phyloP scores from a whole-genome alignment of 2,329 filamentous ascomycete species.

The Bertia moriformis region DNA sequence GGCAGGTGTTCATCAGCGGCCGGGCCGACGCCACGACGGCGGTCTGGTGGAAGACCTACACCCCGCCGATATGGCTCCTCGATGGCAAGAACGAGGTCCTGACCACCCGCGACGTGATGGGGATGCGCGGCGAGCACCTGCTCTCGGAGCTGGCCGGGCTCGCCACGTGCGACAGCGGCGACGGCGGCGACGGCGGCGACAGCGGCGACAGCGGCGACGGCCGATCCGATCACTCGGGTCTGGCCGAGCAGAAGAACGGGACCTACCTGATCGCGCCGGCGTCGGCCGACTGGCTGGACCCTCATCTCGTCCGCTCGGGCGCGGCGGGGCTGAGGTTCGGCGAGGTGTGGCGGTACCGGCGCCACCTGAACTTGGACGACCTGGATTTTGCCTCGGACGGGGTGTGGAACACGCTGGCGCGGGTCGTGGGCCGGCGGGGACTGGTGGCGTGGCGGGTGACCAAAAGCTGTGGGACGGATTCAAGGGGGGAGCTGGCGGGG shows the following conservation, averaged over 20 bases:
- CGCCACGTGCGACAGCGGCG: constrained; percentile 47
- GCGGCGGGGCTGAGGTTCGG: constrained; percentile 46
- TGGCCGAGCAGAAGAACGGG: constrained; percentile 38
- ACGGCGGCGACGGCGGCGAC: too few relatives aligned
- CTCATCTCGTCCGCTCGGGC: constrained; percentile 43
- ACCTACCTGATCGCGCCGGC: constrained; percentile 61
- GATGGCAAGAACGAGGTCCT: constrained; percentile 62
- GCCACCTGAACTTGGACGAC: constrained; percentile 67
- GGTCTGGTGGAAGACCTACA: constrained; percentile 79
- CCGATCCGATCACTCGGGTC: constrained; percentile 34
- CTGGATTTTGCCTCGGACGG: constrained; percentile 68
- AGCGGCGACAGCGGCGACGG: too few relatives aligned
- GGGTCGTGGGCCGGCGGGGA: constrained; percentile 51
- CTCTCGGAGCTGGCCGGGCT: constrained; percentile 40
- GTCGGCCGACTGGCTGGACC: constrained; percentile 57
- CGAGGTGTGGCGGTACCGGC: constrained; percentile 53
- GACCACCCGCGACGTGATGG: constrained; percentile 62
- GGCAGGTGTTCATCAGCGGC: constrained; percentile 60
- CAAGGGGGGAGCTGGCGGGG: too few relatives aligned
- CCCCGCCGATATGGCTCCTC: constrained; percentile 66
- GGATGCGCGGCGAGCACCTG: constrained; percentile 45
- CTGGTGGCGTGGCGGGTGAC: constrained; percentile 50
- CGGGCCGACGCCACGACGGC: constrained; percentile 55
- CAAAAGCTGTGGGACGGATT: constrained; percentile 49
- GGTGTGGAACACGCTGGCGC: constrained; percentile 52